Evolutionary conservation across 2,329 filamentous ascomycete genomes (phyloP), one percentile per base, ranked within the genome.

Genomic region (Metarhizium rileyi): DNA sequence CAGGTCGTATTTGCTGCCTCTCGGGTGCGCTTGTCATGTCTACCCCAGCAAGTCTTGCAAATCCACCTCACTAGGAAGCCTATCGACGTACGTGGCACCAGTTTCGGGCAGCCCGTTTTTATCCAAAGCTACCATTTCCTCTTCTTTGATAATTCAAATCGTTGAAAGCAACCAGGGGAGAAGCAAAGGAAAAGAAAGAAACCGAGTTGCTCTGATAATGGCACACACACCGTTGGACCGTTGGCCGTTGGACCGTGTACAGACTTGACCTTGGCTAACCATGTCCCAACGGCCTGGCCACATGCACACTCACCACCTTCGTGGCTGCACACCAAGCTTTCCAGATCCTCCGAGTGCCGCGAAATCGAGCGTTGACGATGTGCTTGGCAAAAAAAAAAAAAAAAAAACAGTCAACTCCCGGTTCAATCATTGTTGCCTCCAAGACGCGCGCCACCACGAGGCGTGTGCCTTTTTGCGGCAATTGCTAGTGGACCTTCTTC

Each of bases 401-500:
- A n/a, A 3, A n/a, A 4, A n/a, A 42, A 23, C 20, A 42, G 14
- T 42, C 38, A 3, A 42, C 20, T 25, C 22, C 22, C 9, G 20
- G 20, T 14, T 42, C 8, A 33, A 33, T 43, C 22, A 33, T 9
- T 14, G 30, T 30, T 18, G 48, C 38, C 38, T 42, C 38, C 44
- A 36, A 25, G 16, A 5, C 33, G 26, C 44, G 49, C 49, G 49
- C 49, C 44, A 50, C 49, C 42, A 43, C 44, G 38, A 44, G 49
- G 23, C 38, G 38, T 33, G 22, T 42, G 38, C 38, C 38, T 42
- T 42, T n/a, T 38, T 23, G 38, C 38, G 25, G 38, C 22, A 23
- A 23, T 25, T 25, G 5, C 10, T 38, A 25, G 38, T 42, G 38
- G 38, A 42, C 20, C 38, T 23, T 42, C 12, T 36, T 36, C 23